These are phyloP conservation scores for Scedosporium boydii DNA, from an alignment of 2,329 filamentous ascomycete genomes.

Conservation along the genomic window DNA sequence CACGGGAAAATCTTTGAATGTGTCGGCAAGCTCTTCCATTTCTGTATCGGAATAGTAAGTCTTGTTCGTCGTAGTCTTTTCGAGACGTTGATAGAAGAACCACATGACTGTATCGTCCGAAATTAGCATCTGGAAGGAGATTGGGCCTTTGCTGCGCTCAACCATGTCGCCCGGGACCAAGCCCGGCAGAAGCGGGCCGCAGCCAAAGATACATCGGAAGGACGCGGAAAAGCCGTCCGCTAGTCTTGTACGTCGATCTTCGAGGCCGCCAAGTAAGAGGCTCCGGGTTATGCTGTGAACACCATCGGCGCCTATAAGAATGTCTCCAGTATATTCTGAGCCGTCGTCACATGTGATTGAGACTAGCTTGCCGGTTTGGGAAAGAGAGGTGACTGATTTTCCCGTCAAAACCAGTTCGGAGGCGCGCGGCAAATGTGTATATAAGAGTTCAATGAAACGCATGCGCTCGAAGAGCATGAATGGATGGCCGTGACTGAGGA, in stretches of 20 bases:
- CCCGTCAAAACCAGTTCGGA: slow-evolving; percentile 11
- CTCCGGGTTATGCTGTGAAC: slow-evolving; percentile 25
- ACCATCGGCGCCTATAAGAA: slow-evolving; percentile 32
- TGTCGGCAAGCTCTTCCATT: neutral
- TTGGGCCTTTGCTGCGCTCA: neutral
- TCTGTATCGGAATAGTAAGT: neutral
- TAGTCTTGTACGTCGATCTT: neutral
- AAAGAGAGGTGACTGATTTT: slow-evolving; percentile 12
- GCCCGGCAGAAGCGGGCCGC: neutral
- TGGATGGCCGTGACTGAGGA: slow-evolving; percentile 14
- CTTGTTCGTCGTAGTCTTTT: neutral
- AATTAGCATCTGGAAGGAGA: neutral
- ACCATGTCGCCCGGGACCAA: neutral
- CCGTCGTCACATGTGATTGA: slow-evolving; percentile 24
- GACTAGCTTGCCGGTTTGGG: slow-evolving; percentile 13
- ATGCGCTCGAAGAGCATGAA: slow-evolving; percentile 15
- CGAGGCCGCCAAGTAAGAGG: neutral
- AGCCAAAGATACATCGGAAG: neutral
- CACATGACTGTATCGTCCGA: neutral
- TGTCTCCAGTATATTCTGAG: slow-evolving; percentile 20
- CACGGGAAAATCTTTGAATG: neutral
- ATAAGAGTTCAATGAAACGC: slow-evolving; percentile 12
- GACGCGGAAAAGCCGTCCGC: neutral
- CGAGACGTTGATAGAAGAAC: slow-evolving; percentile 3
- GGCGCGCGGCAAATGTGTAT: slow-evolving; percentile 11